A percentile compares a stretch with the other conserved stretches of the same genome.
Conservation (phyloP, 148 eudicot species). For the Amaranthus hypochondriacus region DNA sequence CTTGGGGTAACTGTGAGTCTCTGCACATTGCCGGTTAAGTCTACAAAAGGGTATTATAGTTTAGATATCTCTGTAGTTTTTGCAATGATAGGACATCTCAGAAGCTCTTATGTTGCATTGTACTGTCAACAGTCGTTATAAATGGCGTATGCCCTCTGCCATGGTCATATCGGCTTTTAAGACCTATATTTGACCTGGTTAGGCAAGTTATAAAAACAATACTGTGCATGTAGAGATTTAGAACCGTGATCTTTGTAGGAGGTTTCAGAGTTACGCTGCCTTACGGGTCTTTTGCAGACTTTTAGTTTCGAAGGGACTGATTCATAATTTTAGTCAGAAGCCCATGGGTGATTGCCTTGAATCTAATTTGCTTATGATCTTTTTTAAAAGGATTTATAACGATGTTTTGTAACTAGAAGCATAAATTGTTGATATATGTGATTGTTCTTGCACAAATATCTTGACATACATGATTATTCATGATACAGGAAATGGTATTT, state of each 20-base stretch:
- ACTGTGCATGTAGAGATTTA: too few species aligned
- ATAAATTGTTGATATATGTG: neutral
- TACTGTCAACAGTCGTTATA: neutral
- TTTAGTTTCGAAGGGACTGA: too few species aligned
- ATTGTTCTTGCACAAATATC: neutral
- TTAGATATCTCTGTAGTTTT: neutral
- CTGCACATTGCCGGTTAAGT: neutral
- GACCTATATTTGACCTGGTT: too few species aligned
- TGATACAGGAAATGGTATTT: conserved; percentile 74
- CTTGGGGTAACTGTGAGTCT: neutral
- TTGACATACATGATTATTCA: conserved; percentile 1
- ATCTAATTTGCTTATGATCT: neutral
- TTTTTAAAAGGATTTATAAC: neutral
- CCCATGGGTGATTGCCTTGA: too few species aligned
- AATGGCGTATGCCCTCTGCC: neutral
- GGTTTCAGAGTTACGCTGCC: too few species aligned
- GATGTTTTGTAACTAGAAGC: neutral
- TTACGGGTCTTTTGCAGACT: too few species aligned
- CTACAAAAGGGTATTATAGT: neutral
- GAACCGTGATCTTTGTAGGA: too few species aligned
- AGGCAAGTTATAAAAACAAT: too few species aligned
- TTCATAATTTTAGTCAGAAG: too few species aligned
- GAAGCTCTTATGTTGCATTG: neutral
- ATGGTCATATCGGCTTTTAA: neutral
- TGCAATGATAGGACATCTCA: neutral